Evolutionary conservation across 148 eudicot species (phyloP), one percentile per base, ranked within the genome.

Genomic region (Talinum fruticosum): DNA sequence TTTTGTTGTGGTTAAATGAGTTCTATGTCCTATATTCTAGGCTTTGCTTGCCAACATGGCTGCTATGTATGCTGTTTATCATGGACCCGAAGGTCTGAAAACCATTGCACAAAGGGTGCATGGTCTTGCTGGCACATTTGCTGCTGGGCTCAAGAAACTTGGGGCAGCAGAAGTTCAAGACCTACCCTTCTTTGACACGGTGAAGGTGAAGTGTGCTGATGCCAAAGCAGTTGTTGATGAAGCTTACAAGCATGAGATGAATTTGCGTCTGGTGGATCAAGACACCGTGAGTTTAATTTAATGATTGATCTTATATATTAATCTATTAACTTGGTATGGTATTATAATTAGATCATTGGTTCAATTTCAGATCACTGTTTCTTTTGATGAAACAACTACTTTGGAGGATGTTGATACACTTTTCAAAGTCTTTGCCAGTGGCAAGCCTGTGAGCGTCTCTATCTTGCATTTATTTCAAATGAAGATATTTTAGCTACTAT

Each of bases 11-110:
- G 38, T 44, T 77, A 4, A 66, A 44, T 74, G 71, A 78, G 23
- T 10, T 24, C 51, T 33, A 29, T 64, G 57, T 78, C 41, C 54
- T 78, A 62, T 78, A 82, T 16, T 85, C 76, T 68, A 95, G 99
- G 97, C 97, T 41, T 84, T 95, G 89, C 92, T 95, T 81, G 99
- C 97, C 77, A 95, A 95, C 86, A 95, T 95, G 99, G 97, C 99
- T 88, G 99, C 94, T 18, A 95, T 95, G 99, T 95, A 85, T 86
- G 95, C 96, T 81, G 94, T 95, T 66, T 95, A 95, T 78, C 99
- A 95, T 85, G 99, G 99, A 73, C 99, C 99, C 49, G 96, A 95
- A 84, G 99, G 99, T 76, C 97, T 95, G 30, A 92, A 95, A 85
- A 83, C 87, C 83, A 95, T 95, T 76, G 97, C 89, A 44, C 90